Evolutionary conservation across 2,329 filamentous ascomycete species (phyloP).

Genomic region (Phialophora verrucosa): DNA sequence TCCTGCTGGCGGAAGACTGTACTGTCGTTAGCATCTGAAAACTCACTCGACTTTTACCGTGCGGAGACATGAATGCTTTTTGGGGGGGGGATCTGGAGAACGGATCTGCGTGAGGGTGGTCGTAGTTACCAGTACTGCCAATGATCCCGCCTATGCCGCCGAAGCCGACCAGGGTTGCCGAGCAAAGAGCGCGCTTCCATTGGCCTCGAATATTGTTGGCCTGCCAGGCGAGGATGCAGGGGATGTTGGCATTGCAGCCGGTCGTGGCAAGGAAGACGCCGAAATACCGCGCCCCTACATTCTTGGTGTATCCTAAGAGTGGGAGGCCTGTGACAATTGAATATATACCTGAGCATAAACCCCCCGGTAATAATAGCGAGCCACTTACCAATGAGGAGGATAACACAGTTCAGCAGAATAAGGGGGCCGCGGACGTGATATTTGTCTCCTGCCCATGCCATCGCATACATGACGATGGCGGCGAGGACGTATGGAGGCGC

Average conservation of each 20-base stretch:
- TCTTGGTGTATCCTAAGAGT: constrained; percentile 36
- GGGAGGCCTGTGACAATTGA: constrained; percentile 67
- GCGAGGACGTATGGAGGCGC: constrained; percentile 70
- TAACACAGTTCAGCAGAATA: neutral
- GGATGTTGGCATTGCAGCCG: constrained; percentile 65
- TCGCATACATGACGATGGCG: constrained; percentile 62
- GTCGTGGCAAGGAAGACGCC: constrained; percentile 69
- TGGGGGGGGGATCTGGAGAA: no score
- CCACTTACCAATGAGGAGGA: neutral
- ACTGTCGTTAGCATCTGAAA: neutral
- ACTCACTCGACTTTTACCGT: neutral
- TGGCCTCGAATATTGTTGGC: constrained; percentile 87
- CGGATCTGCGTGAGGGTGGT: neutral
- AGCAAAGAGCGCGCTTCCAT: constrained; percentile 83
- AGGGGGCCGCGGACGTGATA: constrained; percentile 50
- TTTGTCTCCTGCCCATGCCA: constrained; percentile 70
- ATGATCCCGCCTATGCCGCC: constrained; percentile 79
- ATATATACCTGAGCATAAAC: neutral
- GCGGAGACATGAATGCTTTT: neutral
- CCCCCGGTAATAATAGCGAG: neutral
- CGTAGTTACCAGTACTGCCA: constrained; percentile 60
- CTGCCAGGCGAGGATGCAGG: constrained; percentile 75
- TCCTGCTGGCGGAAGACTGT: constrained; percentile 62
- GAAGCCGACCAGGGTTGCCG: constrained; percentile 74
- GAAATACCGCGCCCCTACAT: constrained; percentile 64